Conservation (phyloP, 2,329 filamentous ascomycete genomes). For the Ophiostoma fasciatum region DNA sequence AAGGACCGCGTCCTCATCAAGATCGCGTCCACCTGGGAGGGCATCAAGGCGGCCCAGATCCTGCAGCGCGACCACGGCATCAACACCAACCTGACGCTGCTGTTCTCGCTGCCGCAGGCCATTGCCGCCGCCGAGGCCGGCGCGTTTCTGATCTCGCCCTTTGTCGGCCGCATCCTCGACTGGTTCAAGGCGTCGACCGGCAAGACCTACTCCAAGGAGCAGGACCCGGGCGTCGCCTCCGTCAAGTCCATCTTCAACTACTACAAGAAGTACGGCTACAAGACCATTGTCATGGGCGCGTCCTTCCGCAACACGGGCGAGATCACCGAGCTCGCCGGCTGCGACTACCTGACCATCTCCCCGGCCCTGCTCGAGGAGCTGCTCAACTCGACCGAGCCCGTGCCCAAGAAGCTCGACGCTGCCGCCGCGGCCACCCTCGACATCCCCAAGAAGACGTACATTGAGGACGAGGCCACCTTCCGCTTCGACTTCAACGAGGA, state of each 20-base stretch:
- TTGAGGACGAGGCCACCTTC: conserved; percentile 80
- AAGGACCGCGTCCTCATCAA: conserved; percentile 98
- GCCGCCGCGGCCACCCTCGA: conserved; percentile 48
- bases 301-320: conserved; percentile 94
- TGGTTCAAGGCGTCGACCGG: conserved; percentile 97
- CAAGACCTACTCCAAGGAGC: conserved; percentile 78
- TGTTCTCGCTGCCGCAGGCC: conserved; percentile 93
- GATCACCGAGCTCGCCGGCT: conserved; percentile 95
- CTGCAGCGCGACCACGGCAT: conserved; percentile 90
- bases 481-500: conserved; percentile 99
- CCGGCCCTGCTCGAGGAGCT: conserved; percentile 91
- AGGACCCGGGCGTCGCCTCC: conserved; percentile 92
- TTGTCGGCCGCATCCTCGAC: conserved; percentile 97
- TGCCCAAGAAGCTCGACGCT: conserved; percentile 88
- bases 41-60: conserved; percentile 96
- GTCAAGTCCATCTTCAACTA: conserved; percentile 97
- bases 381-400: conserved; percentile 62
- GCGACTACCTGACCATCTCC: conserved; percentile 97
- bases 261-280: conserved; percentile 99
- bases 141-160: conserved; percentile 96
- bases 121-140: conserved; percentile 90
- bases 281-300: conserved; percentile 98
- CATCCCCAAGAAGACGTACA: conserved; percentile 80
- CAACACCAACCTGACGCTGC: conserved; percentile 97
- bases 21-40: conserved; percentile 98